Conservation (phyloP, 352 stramenopile genomes). For the Pythium aquatile region DNA sequence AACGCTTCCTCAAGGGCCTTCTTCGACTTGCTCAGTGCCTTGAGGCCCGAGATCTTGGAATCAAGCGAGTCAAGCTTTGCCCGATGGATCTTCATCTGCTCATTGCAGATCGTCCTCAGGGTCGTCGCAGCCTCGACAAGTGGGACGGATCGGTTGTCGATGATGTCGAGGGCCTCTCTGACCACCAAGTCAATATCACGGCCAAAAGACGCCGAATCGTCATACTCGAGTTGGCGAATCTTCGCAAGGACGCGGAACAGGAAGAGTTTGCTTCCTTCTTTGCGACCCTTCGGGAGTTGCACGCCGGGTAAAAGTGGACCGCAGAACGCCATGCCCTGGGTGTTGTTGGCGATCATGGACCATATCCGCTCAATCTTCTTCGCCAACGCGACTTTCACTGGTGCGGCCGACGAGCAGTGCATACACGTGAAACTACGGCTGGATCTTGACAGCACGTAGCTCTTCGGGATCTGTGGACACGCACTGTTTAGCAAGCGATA, state of each 20-base stretch:
- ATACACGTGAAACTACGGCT: slow-evolving; percentile 66
- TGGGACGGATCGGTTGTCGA: slow-evolving; percentile 54
- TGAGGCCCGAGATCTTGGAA: slow-evolving; percentile 53
- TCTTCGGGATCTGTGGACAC: slow-evolving; percentile 49
- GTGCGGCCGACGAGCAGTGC: slow-evolving; percentile 56
- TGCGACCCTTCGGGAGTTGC: slow-evolving; percentile 26
- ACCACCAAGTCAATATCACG: slow-evolving; percentile 68
- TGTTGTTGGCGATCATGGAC: slow-evolving; percentile 85
- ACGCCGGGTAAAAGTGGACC: slow-evolving; percentile 69
- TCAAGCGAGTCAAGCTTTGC: slow-evolving; percentile 62
- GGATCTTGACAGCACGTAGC: slow-evolving; percentile 66
- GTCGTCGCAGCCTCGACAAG: slow-evolving; percentile 70
- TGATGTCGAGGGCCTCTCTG: slow-evolving; percentile 56
- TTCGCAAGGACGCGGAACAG: slow-evolving; percentile 75
- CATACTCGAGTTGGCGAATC: slow-evolving; percentile 72
- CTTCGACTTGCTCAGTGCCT: slow-evolving; percentile 36
- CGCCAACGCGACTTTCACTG: slow-evolving; percentile 65
- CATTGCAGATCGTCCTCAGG: slow-evolving; percentile 69
- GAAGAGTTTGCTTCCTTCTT: slow-evolving; percentile 36
- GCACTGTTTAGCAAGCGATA: slow-evolving; percentile 2
- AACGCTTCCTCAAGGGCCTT: slow-evolving; percentile 34
- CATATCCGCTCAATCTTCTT: slow-evolving; percentile 82
- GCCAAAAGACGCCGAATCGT: slow-evolving; percentile 55
- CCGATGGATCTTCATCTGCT: slow-evolving; percentile 73
- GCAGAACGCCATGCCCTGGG: slow-evolving; percentile 79